A percentile compares a stretch with the other conserved stretches of the same genome.
Evolutionary conservation across 2,329 filamentous ascomycete species (phyloP).

Genomic region (Xylariales sp.): DNA sequence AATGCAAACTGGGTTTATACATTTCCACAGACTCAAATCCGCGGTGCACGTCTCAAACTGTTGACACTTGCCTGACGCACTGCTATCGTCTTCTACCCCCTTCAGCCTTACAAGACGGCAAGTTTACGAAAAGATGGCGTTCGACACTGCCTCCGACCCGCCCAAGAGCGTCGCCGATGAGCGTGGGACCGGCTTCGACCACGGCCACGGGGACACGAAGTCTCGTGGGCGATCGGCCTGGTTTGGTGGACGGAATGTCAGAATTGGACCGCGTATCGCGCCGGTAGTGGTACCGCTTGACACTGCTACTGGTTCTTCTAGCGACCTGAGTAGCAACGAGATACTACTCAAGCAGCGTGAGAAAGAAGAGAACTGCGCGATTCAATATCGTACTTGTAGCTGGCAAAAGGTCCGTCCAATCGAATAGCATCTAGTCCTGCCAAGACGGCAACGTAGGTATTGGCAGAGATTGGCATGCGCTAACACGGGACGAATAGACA

Average conservation of each 20-base stretch:
- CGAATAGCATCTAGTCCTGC: slow-evolving; percentile 5
- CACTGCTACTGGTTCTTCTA: slow-evolving; percentile 31
- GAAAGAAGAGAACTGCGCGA: slow-evolving; percentile 69
- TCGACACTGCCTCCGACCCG: slow-evolving; percentile 17
- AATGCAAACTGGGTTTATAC: no score
- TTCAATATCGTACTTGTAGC: slow-evolving; percentile 88
- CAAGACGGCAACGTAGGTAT: slow-evolving; percentile 13
- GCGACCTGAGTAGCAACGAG: slow-evolving; percentile 40
- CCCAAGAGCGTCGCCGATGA: slow-evolving; percentile 32
- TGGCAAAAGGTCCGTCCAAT: slow-evolving; percentile 70
- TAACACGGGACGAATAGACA: slow-evolving; percentile 47
- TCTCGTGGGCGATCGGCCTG: slow-evolving; percentile 28
- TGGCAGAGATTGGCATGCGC: slow-evolving; percentile 6
- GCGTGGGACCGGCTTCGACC: slow-evolving; percentile 47
- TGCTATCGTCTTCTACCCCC: no score
- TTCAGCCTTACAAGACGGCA: no score
- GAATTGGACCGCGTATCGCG: slow-evolving; percentile 48
- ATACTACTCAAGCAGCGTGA: slow-evolving; percentile 66
- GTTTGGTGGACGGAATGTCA: slow-evolving; percentile 34
- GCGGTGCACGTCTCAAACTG: no score
- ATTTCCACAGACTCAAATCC: no score
- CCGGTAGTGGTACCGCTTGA: slow-evolving; percentile 29
- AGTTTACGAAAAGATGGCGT: slow-evolving; percentile 19
- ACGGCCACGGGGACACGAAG: slow-evolving; percentile 52
- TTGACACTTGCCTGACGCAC: no score